Evolutionary conservation across 768 basidiomycete species (phyloP), one percentile per base, ranked within the genome.

Genomic region (Termitomyces sp.): DNA sequence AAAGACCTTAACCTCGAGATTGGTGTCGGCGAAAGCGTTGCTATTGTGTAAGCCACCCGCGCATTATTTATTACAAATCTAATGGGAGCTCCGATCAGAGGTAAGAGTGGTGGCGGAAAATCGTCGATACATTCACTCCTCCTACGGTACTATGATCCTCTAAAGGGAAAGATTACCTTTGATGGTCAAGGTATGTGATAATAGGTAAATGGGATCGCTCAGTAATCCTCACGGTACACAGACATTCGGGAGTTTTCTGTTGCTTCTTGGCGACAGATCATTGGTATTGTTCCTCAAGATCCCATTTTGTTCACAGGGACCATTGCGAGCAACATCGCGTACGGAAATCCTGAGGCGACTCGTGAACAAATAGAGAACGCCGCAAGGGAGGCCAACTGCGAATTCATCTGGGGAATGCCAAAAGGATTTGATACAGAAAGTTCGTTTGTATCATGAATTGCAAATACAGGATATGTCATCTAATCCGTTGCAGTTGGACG

Each of bases 271-370:
- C 82, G 96, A 42, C 77, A 77, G 55, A 80, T 88, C 31, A 93
- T 98, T 45, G 93, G 94, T 0, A 84, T 98, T n/a, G 94, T 98
- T 1, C 95, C 94, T 12, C 95, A 98, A 75, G 94, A 96, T 60
- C 92, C 94, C 0, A 84, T 94, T 2, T 70, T 97, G 30, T 97
- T 97, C 70, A 87, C 89, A 2, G 93, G 94, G 2, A 96, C 94
- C 0, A 95, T 98, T 50, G 93, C 93, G 2, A 89, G 91, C 1
- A 98, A 98, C 64, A 98, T 96, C 60, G 87, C 94, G 0, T 98
- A 90, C 64, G 95, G 95, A 2, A 81, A 87, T 49, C 78, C 82
- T 9, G 72, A 79, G 19, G 91, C 85, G 0, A 90, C 91, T 0
- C 79, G 89, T 21, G 85, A 86, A 61, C 83, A 96, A 57, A 90